A percentile compares a stretch with the other conserved stretches of the same genome.
These are phyloP conservation scores for Aspergillus taichungensis DNA, from an alignment of 495 filamentous ascomycete species.

Conservation along the genomic window DNA sequence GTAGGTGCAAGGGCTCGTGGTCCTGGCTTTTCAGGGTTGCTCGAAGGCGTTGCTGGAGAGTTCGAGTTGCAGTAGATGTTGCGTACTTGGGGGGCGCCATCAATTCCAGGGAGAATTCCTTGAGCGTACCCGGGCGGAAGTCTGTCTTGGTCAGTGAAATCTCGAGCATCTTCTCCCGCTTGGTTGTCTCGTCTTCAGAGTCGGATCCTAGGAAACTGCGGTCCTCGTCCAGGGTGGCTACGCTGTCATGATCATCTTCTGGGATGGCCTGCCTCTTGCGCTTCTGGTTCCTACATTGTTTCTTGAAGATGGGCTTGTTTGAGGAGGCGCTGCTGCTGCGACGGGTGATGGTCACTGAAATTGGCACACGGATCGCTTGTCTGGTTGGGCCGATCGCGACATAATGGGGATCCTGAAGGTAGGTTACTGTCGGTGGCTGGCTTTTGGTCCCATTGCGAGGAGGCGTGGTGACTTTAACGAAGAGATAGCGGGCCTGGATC, in stretches of 20 bases:
- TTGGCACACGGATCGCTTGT: conserved; percentile 37
- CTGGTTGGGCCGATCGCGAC: conserved; percentile 29
- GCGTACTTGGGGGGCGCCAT: conserved; percentile 62
- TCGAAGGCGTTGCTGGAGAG: conserved; percentile 54
- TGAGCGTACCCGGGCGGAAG: conserved; percentile 58
- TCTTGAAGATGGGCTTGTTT: too few relatives aligned
- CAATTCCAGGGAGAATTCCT: conserved; percentile 44
- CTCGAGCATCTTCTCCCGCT: background rate
- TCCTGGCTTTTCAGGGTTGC: conserved; percentile 56
- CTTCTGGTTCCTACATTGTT: conserved; percentile 12
- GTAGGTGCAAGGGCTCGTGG: conserved; percentile 50
- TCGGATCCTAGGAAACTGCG: background rate
- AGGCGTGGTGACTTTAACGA: conserved; percentile 39
- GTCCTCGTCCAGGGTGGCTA: conserved; percentile 2
- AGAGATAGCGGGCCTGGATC: conserved; percentile 88
- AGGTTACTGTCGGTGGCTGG: conserved; percentile 25
- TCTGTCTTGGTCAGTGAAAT: conserved; percentile 34
- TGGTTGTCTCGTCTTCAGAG: background rate
- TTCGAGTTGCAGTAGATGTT: conserved; percentile 50
- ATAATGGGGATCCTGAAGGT: conserved; percentile 47
- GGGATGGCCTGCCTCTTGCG: background rate
- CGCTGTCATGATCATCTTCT: conserved; percentile 4
- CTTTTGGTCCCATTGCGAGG: background rate
- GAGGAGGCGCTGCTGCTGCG: conserved; percentile 4
- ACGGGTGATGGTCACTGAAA: conserved; percentile 38